Evolutionary conservation across 169 alveolate genomes (phyloP).

Genomic region (Cryptosporidium ryanae): DNA sequence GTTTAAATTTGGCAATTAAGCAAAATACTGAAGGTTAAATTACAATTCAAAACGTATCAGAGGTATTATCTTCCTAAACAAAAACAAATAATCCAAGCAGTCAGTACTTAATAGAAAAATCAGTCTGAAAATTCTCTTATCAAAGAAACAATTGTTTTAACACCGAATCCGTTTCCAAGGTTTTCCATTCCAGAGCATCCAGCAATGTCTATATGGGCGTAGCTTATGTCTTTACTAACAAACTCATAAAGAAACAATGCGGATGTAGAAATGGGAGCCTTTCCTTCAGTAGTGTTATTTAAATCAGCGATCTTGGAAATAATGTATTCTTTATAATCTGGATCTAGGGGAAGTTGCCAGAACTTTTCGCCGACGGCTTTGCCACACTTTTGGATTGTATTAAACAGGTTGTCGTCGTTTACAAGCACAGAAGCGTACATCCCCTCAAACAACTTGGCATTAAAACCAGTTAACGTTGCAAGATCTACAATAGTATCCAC

Average conservation of each 20-base stretch:
- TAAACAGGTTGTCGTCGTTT: constrained; percentile 77
- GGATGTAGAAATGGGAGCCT: constrained; percentile 87
- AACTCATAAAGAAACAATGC: constrained; percentile 93
- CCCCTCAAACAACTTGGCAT: constrained; percentile 62
- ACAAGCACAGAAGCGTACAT: constrained; percentile 82
- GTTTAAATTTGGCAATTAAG: too few species aligned
- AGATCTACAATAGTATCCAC: constrained; percentile 90
- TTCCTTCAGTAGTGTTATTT: constrained; percentile 85
- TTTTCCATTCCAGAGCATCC: constrained; percentile 89
- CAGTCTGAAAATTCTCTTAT: constrained; percentile 23
- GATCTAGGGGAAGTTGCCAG: constrained; percentile 91
- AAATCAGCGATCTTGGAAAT: constrained; percentile 91
- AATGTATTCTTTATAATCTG: constrained; percentile 83
- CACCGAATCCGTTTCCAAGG: constrained; percentile 88
- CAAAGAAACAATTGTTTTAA: constrained; percentile 80
- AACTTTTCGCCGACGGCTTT: constrained; percentile 83
- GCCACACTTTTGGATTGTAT: constrained; percentile 76
- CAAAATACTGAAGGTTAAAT: too few species aligned
- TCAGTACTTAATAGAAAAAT: neutral
- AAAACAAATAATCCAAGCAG: neutral
- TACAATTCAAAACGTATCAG: too few species aligned
- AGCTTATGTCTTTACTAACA: constrained; percentile 86
- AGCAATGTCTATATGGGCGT: constrained; percentile 97
- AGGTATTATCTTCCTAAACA: neutral
- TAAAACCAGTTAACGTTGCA: constrained; percentile 95